Evolutionary conservation across 192 early-diverging fungal species (phyloP).

Genomic region (Podila horticola): DNA sequence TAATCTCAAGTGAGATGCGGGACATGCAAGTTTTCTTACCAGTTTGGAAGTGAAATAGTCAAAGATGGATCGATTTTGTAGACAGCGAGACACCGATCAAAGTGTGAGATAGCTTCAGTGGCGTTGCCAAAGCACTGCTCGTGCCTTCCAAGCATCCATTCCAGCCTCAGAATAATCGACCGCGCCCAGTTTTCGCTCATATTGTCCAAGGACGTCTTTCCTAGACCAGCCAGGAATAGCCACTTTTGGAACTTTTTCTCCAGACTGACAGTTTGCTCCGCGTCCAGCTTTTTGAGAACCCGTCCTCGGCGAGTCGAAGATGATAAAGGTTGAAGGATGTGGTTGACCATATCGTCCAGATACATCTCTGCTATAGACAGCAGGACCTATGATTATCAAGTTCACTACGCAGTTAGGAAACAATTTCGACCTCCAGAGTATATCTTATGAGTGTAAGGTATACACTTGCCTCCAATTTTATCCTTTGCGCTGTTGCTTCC

Average conservation of each 20-base stretch:
- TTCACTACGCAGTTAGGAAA: not conserved
- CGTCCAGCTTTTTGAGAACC: slow-evolving; percentile 25
- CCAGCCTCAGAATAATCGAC: not conserved
- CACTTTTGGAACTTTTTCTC: slow-evolving; percentile 34
- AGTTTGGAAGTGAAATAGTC: slow-evolving; percentile 24
- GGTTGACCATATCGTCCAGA: slow-evolving; percentile 36
- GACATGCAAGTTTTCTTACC: not conserved
- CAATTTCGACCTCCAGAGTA: not conserved
- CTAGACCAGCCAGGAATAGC: slow-evolving; percentile 27
- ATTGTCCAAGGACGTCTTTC: not conserved
- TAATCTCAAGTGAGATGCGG: not conserved
- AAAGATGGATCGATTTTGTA: not conserved
- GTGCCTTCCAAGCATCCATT: slow-evolving; percentile 31
- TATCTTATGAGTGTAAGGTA: not conserved
- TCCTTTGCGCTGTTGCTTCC: not conserved
- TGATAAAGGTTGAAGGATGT: slow-evolving; percentile 18
- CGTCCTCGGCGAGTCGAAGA: slow-evolving; percentile 12
- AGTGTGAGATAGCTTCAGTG: slow-evolving; percentile 24
- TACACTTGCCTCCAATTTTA: slow-evolving; percentile 21
- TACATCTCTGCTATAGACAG: slow-evolving; percentile 37
- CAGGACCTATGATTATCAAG: slow-evolving; percentile 4
- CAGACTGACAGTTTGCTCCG: slow-evolving; percentile 18
- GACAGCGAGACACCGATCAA: slow-evolving; percentile 19
- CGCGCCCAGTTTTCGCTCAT: not conserved
- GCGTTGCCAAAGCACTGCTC: slow-evolving; percentile 43